Conservation (phyloP, 116 monocot genomes). For the Cymodocea nodosa region DNA sequence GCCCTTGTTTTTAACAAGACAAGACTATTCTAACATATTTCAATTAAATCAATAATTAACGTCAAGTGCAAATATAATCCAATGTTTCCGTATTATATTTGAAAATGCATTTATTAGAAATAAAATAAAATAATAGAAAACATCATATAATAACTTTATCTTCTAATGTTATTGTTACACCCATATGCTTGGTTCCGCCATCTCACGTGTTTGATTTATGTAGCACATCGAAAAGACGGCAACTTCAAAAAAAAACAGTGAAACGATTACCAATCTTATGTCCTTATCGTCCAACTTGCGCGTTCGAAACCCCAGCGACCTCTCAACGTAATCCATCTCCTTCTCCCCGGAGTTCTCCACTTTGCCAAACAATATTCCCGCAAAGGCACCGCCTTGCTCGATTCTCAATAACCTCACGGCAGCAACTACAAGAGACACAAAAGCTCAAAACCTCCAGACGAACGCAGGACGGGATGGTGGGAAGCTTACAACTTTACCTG, state of each 20-base stretch:
- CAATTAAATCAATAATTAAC: too few species aligned
- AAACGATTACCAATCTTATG: slow-evolving; percentile 54
- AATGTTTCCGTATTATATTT: too few species aligned
- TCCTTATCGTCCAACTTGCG: slow-evolving; percentile 66
- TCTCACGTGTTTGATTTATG: background rate
- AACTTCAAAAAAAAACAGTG: background rate
- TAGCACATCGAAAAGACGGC: background rate
- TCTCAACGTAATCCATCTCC: slow-evolving; percentile 85
- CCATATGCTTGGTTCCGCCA: too few species aligned
- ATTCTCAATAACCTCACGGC: slow-evolving; percentile 86
- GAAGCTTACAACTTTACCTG: slow-evolving; percentile 29
- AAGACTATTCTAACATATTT: too few species aligned
- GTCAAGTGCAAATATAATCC: too few species aligned
- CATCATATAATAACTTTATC: too few species aligned
- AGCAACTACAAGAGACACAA: slow-evolving; percentile 31
- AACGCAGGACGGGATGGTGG: background rate
- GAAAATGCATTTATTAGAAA: too few species aligned
- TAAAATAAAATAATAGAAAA: too few species aligned
- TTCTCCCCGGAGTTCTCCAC: slow-evolving; percentile 37
- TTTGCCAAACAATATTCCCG: slow-evolving; percentile 66
- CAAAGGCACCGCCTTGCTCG: slow-evolving; percentile 79
- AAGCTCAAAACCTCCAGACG: background rate
- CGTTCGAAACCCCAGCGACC: slow-evolving; percentile 88
- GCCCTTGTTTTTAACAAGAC: too few species aligned
- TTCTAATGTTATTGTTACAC: too few species aligned